Percentiles rank a stretch among this genome's conserved stretches.
phyloP scores from a whole-genome alignment of 2,329 filamentous ascomycete genomes.

The Pseudopyrenochaeta lycopersici region DNA sequence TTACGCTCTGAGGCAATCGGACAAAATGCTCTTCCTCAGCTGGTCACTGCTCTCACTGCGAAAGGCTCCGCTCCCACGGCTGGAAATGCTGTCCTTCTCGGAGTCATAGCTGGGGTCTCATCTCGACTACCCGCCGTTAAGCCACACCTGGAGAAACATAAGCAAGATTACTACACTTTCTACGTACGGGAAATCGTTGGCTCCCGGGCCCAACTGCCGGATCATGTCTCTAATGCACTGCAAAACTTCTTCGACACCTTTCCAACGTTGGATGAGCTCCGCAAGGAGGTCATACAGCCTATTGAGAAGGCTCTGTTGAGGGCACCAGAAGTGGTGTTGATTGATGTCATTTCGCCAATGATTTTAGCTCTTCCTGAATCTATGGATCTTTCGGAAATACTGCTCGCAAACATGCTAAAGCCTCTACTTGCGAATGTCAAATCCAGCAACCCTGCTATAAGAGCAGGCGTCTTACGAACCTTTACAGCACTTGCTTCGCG shows the following conservation, averaged over 20 bases:
- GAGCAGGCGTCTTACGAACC: slow-evolving; percentile 76
- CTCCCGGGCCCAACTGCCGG: slow-evolving; percentile 75
- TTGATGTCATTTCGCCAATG: slow-evolving; percentile 78
- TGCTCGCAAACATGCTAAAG: slow-evolving; percentile 79
- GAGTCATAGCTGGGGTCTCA: slow-evolving; percentile 87
- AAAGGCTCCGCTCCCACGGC: slow-evolving; percentile 72
- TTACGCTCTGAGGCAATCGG: slow-evolving; percentile 68
- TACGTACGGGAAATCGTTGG: slow-evolving; percentile 86
- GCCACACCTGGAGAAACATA: slow-evolving; percentile 69
- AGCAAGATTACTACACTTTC: slow-evolving; percentile 79
- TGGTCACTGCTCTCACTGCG: slow-evolving; percentile 72
- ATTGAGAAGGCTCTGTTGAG: slow-evolving; percentile 89
- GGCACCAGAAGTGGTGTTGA: slow-evolving; percentile 87
- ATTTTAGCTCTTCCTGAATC: slow-evolving; percentile 72
- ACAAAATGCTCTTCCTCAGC: slow-evolving; percentile 68
- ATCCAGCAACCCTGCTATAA: slow-evolving; percentile 82
- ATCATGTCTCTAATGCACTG: slow-evolving; percentile 76
- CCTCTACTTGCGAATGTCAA: slow-evolving; percentile 90
- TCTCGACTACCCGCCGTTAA: slow-evolving; percentile 73
- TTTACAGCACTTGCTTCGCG: slow-evolving; percentile 75
- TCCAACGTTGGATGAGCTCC: slow-evolving; percentile 75
- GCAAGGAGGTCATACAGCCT: slow-evolving; percentile 77
- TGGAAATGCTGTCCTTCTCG: slow-evolving; percentile 80
- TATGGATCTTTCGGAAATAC: slow-evolving; percentile 79
- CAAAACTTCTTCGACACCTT: slow-evolving; percentile 85